Conservation (phyloP, 805 yeast genomes). For the Wickerhamiella allomyrinae region DNA sequence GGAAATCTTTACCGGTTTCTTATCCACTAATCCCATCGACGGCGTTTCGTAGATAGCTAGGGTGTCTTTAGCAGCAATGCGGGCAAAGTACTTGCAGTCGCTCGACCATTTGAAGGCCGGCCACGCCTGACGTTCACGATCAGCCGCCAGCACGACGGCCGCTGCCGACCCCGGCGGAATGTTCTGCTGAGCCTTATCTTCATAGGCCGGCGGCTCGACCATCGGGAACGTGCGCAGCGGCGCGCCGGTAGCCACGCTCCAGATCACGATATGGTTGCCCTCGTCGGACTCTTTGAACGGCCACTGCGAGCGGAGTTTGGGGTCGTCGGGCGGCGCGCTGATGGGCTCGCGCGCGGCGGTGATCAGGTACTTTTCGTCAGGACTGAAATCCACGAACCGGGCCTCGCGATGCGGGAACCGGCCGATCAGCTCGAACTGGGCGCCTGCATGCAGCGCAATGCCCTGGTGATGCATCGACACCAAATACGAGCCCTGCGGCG, state of each 20-base stretch:
- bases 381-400: constrained; percentile 80
- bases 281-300: constrained; percentile 79
- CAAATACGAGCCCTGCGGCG: constrained; percentile 84
- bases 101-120: constrained; percentile 93
- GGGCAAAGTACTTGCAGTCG: constrained; percentile 86
- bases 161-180: constrained; percentile 5
- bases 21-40: constrained; percentile 67
- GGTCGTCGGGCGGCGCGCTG: constrained; percentile 48
- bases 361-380: constrained; percentile 77
- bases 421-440: constrained; percentile 52
- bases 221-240: constrained; percentile 84
- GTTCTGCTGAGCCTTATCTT: neutral
- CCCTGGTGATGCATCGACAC: constrained; percentile 88
- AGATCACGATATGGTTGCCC: constrained; percentile 85
- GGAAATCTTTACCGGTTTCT: constrained; percentile 68
- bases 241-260: constrained; percentile 78
- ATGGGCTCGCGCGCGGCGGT: constrained; percentile 84
- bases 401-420: constrained; percentile 83
- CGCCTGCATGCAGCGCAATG: constrained; percentile 93
- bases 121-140: constrained; percentile 58
- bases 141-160: constrained; percentile 4
- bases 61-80: constrained; percentile 79
- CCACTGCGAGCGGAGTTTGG: constrained; percentile 44
- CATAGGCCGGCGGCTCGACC: constrained; percentile 10
- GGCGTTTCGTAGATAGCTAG: constrained; percentile 78